These are phyloP conservation scores for Aspergillus pseudoglaucus DNA, from an alignment of 2,329 filamentous ascomycete genomes.

Conservation along the genomic window DNA sequence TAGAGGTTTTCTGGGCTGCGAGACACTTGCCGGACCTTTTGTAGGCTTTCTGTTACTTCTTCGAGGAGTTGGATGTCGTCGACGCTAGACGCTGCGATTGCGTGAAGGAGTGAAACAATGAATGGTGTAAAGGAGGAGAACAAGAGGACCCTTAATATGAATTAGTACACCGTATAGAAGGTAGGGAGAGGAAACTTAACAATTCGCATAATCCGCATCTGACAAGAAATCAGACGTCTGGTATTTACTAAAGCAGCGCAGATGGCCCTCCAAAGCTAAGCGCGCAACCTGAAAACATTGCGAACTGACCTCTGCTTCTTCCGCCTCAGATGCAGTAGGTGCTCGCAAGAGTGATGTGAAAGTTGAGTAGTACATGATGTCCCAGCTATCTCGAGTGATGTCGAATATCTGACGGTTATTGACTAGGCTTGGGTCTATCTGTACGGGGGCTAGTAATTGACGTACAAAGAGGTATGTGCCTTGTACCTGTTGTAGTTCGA, in stretches of 20 bases:
- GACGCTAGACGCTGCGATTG: slow-evolving; percentile 9
- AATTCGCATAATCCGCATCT: slow-evolving; percentile 15
- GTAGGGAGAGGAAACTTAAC: slow-evolving; percentile 5
- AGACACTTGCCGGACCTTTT: slow-evolving; percentile 3
- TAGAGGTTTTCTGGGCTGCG: slow-evolving; percentile 7
- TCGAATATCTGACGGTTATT: slow-evolving; percentile 7
- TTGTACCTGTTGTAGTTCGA: slow-evolving; percentile 2
- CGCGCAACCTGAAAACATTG: slow-evolving; percentile 15
- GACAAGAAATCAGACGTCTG: slow-evolving; percentile 4
- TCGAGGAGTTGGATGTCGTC: slow-evolving; percentile 12
- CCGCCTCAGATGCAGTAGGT: slow-evolving; percentile 3
- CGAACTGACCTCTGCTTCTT: slow-evolving; percentile 8
- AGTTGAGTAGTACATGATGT: slow-evolving; percentile 15
- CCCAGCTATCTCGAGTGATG: slow-evolving; percentile 12
- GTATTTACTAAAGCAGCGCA: slow-evolving; percentile 11
- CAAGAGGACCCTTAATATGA: slow-evolving; percentile 13
- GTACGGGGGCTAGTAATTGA: too few relatives aligned
- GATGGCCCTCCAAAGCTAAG: slow-evolving; percentile 10
- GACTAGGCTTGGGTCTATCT: slow-evolving; percentile 10
- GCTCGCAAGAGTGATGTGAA: slow-evolving; percentile 11
- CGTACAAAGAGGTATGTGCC: too few relatives aligned
- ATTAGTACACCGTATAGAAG: too few relatives aligned
- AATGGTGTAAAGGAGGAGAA: slow-evolving; percentile 19
- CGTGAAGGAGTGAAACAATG: slow-evolving; percentile 16
- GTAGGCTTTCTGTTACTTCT: slow-evolving; percentile 8